phyloP scores from a whole-genome alignment of 106 monocot species.

The Posidonia australis region DNA sequence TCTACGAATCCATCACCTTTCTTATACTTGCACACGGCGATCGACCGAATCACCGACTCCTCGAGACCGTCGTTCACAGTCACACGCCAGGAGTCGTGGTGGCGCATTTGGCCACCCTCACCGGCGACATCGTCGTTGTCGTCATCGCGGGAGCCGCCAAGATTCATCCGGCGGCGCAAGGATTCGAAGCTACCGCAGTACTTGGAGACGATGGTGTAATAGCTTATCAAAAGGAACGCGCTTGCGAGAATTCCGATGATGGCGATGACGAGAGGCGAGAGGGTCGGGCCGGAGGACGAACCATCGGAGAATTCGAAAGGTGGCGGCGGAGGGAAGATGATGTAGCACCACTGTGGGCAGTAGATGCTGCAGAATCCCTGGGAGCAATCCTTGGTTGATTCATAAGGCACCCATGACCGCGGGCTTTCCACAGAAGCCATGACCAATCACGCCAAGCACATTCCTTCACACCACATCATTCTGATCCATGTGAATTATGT shows the following conservation, averaged over 20 bases:
- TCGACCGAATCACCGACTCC: constrained; percentile 45
- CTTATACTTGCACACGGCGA: constrained; percentile 50
- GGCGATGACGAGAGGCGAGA: constrained; percentile 82
- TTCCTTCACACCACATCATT: neutral
- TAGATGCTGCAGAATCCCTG: constrained; percentile 70
- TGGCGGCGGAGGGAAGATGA: constrained; percentile 50
- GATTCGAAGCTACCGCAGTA: constrained; percentile 40
- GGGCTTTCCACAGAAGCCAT: constrained; percentile 18
- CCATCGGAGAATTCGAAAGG: constrained; percentile 23
- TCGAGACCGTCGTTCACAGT: constrained; percentile 37
- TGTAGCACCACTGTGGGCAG: constrained; percentile 76
- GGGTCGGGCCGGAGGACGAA: constrained; percentile 19
- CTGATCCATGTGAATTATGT: no score
- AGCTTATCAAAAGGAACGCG: constrained; percentile 56
- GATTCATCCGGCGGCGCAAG: constrained; percentile 12
- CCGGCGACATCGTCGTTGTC: neutral
- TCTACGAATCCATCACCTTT: constrained; percentile 40
- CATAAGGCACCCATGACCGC: constrained; percentile 40
- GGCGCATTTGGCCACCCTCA: neutral
- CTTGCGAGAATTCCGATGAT: constrained; percentile 81
- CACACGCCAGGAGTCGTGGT: neutral
- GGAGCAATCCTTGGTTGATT: constrained; percentile 57
- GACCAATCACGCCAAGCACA: neutral
- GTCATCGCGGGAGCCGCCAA: neutral
- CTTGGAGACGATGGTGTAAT: constrained; percentile 67